Conservation (phyloP, 225 moss, liverwort and hornwort species). For the Climacium dendroides region DNA sequence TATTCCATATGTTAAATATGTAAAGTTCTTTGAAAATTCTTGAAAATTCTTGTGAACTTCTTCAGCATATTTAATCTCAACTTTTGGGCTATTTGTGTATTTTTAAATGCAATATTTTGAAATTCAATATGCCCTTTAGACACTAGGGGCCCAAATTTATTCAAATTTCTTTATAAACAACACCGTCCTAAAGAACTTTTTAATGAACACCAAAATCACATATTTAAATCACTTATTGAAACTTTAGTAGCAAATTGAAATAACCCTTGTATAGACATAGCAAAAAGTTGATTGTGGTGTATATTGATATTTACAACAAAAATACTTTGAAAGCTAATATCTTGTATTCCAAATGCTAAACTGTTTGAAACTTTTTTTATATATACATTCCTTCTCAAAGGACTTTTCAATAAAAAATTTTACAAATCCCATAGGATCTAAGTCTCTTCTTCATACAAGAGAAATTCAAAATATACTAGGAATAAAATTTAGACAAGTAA, state of each 20-base stretch:
- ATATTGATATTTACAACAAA: no score
- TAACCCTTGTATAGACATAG: neutral
- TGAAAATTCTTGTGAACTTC: neutral
- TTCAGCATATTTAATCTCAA: neutral
- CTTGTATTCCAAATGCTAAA: no score
- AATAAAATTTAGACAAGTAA: neutral
- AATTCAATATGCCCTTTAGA: neutral
- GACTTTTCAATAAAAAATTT: no score
- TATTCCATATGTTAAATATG: fast-evolving
- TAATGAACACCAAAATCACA: no score
- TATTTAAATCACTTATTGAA: neutral
- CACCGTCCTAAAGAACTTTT: no score
- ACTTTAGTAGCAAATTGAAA: neutral
- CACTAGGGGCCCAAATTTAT: neutral
- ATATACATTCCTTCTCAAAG: no score
- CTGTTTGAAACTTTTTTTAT: no score
- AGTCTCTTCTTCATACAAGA: fast-evolving
- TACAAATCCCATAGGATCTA: neutral
- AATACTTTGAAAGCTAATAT: no score
- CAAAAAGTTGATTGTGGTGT: no score
- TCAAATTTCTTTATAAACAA: no score
- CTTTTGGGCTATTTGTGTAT: neutral
- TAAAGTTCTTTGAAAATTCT: neutral
- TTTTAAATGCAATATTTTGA: neutral
- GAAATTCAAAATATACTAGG: neutral